A percentile compares a stretch with the other conserved stretches of the same genome.
phyloP scores from a whole-genome alignment of 2,329 filamentous ascomycete genomes.

The Phialophora macrospora region DNA sequence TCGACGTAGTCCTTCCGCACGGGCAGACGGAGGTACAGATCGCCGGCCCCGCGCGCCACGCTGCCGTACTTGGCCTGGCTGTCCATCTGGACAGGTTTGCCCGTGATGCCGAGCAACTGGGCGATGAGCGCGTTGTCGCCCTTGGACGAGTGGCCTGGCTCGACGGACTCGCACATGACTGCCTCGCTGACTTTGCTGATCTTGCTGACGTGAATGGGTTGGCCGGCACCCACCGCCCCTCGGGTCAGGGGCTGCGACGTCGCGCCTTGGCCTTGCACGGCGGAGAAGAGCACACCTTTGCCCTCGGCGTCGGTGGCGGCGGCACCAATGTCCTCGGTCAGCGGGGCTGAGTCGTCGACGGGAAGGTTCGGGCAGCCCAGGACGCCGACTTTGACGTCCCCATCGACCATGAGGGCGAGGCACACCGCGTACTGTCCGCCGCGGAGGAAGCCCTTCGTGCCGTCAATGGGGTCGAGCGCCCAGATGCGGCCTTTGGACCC shows the following conservation, averaged over 20 bases:
- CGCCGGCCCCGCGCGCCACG: slow-evolving; percentile 89
- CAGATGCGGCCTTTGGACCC: slow-evolving; percentile 80
- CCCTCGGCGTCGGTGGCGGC: slow-evolving; percentile 75
- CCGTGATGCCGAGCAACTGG: slow-evolving; percentile 80
- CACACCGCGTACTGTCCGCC: slow-evolving; percentile 98
- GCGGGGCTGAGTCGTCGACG: slow-evolving; percentile 74
- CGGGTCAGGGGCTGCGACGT: slow-evolving; percentile 74
- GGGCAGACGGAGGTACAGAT: slow-evolving; percentile 90
- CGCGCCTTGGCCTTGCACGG: slow-evolving; percentile 78
- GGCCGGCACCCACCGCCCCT: slow-evolving; percentile 51
- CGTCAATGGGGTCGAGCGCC: slow-evolving; percentile 97
- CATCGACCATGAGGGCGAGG: slow-evolving; percentile 87
- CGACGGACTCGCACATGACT: slow-evolving; percentile 95
- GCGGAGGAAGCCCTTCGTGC: slow-evolving; percentile 94
- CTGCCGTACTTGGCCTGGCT: slow-evolving; percentile 97
- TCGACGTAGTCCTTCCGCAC: slow-evolving; percentile 88
- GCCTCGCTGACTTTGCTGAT: slow-evolving; percentile 76
- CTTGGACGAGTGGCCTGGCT: slow-evolving; percentile 89
- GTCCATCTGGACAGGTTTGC: slow-evolving; percentile 92
- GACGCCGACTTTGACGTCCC: slow-evolving; percentile 90
- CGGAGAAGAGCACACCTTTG: slow-evolving; percentile 86
- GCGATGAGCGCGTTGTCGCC: slow-evolving; percentile 86
- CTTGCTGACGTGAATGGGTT: slow-evolving; percentile 77
- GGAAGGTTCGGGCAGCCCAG: slow-evolving; percentile 95
- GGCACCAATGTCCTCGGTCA: slow-evolving; percentile 73